Percentiles rank a stretch among this genome's conserved stretches.
Conservation (phyloP, 2,329 filamentous ascomycete genomes). For the Malbranchea zuffiana region DNA sequence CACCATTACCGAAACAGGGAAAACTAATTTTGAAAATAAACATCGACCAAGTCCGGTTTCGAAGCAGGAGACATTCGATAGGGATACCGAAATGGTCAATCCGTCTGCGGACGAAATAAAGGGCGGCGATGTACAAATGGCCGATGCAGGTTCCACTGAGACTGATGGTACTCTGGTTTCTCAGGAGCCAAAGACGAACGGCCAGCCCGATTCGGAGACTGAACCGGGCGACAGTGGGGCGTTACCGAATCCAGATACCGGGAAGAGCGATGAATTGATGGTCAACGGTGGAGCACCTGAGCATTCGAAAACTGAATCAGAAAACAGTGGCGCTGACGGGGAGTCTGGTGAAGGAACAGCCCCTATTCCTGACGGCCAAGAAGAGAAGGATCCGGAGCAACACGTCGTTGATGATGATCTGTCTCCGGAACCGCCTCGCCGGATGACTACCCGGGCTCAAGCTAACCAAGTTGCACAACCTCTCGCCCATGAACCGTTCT, state of each 20-base stretch:
- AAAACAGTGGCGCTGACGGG: slow-evolving; percentile 10
- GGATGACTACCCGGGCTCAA: slow-evolving; percentile 39
- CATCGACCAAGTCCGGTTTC: too few relatives aligned
- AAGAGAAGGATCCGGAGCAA: not conserved
- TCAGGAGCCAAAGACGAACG: not conserved
- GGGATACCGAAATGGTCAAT: slow-evolving; percentile 29
- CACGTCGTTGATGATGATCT: not conserved
- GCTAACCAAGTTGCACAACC: slow-evolving; percentile 27
- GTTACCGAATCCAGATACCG: not conserved
- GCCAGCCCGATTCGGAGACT: not conserved
- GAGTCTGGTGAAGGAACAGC: slow-evolving; percentile 15
- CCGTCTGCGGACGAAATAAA: slow-evolving; percentile 10
- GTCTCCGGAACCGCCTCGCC: slow-evolving; percentile 32
- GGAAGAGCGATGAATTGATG: not conserved
- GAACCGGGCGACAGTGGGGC: not conserved
- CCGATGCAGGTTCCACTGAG: not conserved
- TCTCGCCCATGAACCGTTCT: slow-evolving; percentile 19
- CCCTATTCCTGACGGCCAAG: too few relatives aligned
- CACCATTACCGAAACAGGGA: too few relatives aligned
- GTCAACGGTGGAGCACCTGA: too few relatives aligned
- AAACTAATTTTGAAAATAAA: too few relatives aligned
- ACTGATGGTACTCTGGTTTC: not conserved
- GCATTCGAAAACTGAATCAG: slow-evolving; percentile 6
- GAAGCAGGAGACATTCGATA: slow-evolving; percentile 9
- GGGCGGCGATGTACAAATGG: slow-evolving; percentile 1